These are phyloP conservation scores for Trichophyton simii DNA, from an alignment of 2,329 filamentous ascomycete genomes.

Conservation along the genomic window DNA sequence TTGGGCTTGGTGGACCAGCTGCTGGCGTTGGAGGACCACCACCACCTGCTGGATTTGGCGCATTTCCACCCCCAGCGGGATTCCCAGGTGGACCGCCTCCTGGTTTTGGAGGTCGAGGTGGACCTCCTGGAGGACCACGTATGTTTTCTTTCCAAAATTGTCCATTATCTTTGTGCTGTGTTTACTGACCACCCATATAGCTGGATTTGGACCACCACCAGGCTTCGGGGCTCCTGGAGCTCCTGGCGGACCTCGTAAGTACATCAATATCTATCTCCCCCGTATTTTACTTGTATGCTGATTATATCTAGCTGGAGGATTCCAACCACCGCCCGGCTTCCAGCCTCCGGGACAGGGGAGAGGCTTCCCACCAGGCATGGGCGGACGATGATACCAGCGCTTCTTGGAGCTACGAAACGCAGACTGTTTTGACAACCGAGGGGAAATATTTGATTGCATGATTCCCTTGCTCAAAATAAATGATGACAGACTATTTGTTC, in stretches of 20 bases:
- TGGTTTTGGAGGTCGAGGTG: conserved; percentile 39
- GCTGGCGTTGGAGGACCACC: conserved; percentile 73
- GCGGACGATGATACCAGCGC: conserved; percentile 26
- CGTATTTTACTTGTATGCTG: conserved; percentile 22
- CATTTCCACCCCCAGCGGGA: conserved; percentile 37
- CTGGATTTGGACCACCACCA: conserved; percentile 37
- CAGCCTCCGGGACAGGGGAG: conserved; percentile 50
- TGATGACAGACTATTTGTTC: neutral
- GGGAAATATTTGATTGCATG: neutral
- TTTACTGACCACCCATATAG: conserved; percentile 17
- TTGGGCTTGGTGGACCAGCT: conserved; percentile 78
- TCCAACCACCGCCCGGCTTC: conserved; percentile 58
- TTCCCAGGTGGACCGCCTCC: conserved; percentile 43
- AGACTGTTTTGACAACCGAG: neutral
- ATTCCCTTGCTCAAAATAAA: neutral
- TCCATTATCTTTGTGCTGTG: conserved; percentile 2
- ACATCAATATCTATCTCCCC: conserved; percentile 8
- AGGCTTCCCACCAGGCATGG: conserved; percentile 41
- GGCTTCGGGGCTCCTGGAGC: conserved; percentile 35
- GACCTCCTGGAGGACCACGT: conserved; percentile 33
- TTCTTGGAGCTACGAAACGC: neutral
- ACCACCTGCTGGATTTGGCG: conserved; percentile 44
- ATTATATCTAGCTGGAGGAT: conserved; percentile 35
- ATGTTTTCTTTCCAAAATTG: conserved; percentile 23
- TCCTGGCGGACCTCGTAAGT: conserved; percentile 33